Evolutionary conservation across 768 basidiomycete genomes (phyloP).

Genomic region (Basidioascus undulatus): DNA sequence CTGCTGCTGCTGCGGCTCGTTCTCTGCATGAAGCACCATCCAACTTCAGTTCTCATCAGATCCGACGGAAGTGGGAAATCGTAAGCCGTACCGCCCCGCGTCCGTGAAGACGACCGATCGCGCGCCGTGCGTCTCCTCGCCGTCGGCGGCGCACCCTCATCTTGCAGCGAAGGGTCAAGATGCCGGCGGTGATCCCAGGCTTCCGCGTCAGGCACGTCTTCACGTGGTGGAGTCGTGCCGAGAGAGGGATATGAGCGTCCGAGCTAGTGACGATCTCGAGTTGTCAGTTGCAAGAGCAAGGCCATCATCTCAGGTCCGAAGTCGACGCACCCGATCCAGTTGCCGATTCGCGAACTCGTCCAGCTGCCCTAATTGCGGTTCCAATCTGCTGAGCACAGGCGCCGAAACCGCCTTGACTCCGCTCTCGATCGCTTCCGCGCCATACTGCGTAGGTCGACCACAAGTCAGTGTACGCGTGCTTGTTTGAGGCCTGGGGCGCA

Average conservation of each 20-base stretch:
- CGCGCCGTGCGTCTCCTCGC: not conserved
- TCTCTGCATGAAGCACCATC: not conserved
- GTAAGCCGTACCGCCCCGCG: not conserved
- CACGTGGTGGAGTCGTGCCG: not conserved
- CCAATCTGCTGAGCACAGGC: slow-evolving; percentile 51
- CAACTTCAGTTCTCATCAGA: not conserved
- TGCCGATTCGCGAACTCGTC: slow-evolving; percentile 78
- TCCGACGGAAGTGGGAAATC: not conserved
- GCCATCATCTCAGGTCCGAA: slow-evolving; percentile 1
- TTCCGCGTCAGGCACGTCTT: not conserved
- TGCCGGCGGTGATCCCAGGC: not conserved
- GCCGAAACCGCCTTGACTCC: slow-evolving; percentile 56
- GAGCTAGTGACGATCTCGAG: not conserved
- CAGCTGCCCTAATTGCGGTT: slow-evolving; percentile 28
- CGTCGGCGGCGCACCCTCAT: not conserved
- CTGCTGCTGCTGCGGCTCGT: not conserved
- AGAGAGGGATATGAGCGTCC: not conserved
- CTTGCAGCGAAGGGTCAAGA: not conserved
- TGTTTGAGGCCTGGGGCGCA: not conserved
- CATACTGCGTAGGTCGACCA: slow-evolving; percentile 30
- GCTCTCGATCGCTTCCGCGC: slow-evolving; percentile 66
- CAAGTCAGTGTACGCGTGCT: not conserved
- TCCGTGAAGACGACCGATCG: not conserved
- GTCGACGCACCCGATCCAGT: slow-evolving; percentile 42
- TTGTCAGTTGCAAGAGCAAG: slow-evolving; percentile 1